phyloP scores from a whole-genome alignment of 192 early-diverging fungal genomes.

The Coemansia asiatica region DNA sequence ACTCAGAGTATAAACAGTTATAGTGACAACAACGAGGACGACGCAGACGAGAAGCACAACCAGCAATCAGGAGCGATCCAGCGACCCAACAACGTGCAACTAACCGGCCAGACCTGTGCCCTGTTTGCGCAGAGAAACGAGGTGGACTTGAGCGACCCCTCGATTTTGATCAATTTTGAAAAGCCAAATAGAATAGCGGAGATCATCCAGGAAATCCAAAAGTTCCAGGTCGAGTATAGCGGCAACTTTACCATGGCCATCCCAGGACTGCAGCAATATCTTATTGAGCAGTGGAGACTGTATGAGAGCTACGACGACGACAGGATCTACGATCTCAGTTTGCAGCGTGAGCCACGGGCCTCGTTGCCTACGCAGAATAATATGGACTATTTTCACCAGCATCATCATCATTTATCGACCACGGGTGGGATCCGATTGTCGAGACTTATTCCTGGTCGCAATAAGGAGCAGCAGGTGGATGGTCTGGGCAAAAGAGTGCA shows the following conservation, averaged over 20 bases:
- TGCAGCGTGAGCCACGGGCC: slow-evolving; percentile 44
- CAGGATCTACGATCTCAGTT: slow-evolving; percentile 44
- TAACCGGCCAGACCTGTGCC: slow-evolving; percentile 49
- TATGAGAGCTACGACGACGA: slow-evolving; percentile 48
- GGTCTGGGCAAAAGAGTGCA: background rate
- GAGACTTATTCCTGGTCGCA: background rate
- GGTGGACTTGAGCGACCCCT: slow-evolving; percentile 35
- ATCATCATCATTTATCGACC: background rate
- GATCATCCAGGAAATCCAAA: slow-evolving; percentile 71
- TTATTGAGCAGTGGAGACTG: slow-evolving; percentile 53
- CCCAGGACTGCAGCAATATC: slow-evolving; percentile 49
- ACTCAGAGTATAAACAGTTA: background rate
- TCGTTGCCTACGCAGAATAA: background rate
- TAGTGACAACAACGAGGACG: background rate
- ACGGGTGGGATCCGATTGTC: background rate
- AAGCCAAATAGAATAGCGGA: slow-evolving; percentile 65
- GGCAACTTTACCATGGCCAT: slow-evolving; percentile 56
- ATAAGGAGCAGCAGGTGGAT: background rate
- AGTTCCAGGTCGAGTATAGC: slow-evolving; percentile 74
- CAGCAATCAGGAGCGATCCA: background rate
- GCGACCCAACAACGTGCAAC: slow-evolving; percentile 12
- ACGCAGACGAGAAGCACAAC: background rate
- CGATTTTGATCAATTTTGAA: slow-evolving; percentile 79
- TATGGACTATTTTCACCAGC: background rate
- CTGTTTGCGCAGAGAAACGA: slow-evolving; percentile 30